Conservation (phyloP, 2,329 filamentous ascomycete species). For the Alternaria dauci region DNA sequence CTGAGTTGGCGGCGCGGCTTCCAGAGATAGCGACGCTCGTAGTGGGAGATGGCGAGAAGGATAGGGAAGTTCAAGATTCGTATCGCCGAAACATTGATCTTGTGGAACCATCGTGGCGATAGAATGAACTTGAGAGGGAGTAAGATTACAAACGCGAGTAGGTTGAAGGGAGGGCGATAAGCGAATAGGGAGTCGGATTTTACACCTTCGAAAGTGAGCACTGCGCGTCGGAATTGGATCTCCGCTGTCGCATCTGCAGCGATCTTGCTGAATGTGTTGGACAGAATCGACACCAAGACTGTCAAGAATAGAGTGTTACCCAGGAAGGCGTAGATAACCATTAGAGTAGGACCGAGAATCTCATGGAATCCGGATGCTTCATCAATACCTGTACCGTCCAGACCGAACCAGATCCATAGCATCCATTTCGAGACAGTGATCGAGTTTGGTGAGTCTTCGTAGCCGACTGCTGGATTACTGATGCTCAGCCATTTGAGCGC, state of each 20-base stretch:
- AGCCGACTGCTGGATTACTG: slow-evolving; percentile 43
- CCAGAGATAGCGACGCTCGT: slow-evolving; percentile 77
- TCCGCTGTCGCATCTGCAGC: slow-evolving; percentile 80
- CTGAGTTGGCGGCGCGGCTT: slow-evolving; percentile 51
- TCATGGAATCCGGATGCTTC: slow-evolving; percentile 75
- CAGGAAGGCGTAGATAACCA: slow-evolving; percentile 85
- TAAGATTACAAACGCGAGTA: slow-evolving; percentile 76
- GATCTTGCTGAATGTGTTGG: slow-evolving; percentile 82
- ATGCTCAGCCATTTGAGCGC: slow-evolving; percentile 78
- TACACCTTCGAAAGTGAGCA: slow-evolving; percentile 84
- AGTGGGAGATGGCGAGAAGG: slow-evolving; percentile 73
- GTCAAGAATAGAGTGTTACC: slow-evolving; percentile 91
- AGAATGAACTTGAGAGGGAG: slow-evolving; percentile 81
- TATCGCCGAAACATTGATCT: slow-evolving; percentile 81
- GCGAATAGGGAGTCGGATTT: slow-evolving; percentile 85
- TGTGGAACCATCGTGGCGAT: slow-evolving; percentile 87
- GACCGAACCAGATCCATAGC: slow-evolving; percentile 91
- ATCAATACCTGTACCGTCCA: slow-evolving; percentile 71
- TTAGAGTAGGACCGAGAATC: slow-evolving; percentile 79
- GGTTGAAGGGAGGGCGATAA: slow-evolving; percentile 84
- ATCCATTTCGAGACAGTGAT: slow-evolving; percentile 87
- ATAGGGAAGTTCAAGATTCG: slow-evolving; percentile 78
- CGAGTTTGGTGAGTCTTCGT: slow-evolving; percentile 59
- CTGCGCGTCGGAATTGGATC: slow-evolving; percentile 81
- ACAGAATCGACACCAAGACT: slow-evolving; percentile 85